A percentile compares a stretch with the other conserved stretches of the same genome.
Conservation (phyloP, 2,329 filamentous ascomycete species). For the Fusarium beomiforme region DNA sequence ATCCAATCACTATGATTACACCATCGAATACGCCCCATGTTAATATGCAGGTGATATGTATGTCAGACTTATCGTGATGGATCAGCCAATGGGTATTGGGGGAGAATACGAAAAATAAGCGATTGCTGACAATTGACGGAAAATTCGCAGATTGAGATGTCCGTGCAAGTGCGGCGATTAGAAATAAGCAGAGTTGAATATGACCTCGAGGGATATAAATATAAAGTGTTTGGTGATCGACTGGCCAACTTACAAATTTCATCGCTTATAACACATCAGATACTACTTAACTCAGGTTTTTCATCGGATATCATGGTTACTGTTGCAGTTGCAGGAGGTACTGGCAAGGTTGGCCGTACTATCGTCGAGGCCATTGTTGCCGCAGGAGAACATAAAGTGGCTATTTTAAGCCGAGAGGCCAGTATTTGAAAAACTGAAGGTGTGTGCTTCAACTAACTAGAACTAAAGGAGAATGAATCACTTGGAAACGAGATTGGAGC, state of each 20-base stretch:
- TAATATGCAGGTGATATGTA: background rate
- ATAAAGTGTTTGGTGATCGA: fast-evolving
- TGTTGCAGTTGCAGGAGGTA: slow-evolving; percentile 13
- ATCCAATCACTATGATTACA: background rate
- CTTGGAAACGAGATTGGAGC: background rate
- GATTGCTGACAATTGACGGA: slow-evolving; percentile 10
- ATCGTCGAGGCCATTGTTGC: slow-evolving; percentile 1
- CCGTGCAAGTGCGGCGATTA: background rate
- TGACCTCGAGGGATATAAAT: background rate
- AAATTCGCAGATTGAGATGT: background rate
- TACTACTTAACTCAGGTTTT: fast-evolving
- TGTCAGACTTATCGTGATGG: background rate
- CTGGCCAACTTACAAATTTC: fast-evolving
- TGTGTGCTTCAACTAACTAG: fast-evolving
- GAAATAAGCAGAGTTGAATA: background rate
- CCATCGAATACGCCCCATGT: background rate
- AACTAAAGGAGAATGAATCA: background rate
- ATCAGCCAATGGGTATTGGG: background rate
- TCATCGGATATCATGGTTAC: background rate
- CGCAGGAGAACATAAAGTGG: background rate
- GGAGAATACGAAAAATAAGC: background rate
- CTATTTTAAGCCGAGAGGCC: slow-evolving; percentile 2
- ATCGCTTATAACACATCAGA: background rate
- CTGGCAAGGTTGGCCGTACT: slow-evolving; percentile 6
- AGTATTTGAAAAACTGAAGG: fast-evolving